phyloP scores from a whole-genome alignment of 2,329 filamentous ascomycete species.

The Zymoseptoria brevis region DNA sequence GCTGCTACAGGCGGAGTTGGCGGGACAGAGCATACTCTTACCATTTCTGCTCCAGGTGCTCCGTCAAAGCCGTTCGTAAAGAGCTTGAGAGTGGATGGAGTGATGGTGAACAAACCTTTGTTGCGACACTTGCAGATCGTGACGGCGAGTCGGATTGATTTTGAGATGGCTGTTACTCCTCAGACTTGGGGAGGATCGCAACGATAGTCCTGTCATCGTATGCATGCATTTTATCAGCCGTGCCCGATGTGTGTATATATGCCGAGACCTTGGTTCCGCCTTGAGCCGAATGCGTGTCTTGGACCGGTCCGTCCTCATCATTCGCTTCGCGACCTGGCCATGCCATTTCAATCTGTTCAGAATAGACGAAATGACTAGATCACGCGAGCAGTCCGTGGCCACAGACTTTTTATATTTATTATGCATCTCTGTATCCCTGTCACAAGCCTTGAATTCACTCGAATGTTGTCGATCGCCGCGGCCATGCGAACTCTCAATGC shows the following conservation, averaged over 20 bases:
- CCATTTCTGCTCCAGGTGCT: slow-evolving; percentile 37
- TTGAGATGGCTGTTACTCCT: slow-evolving; percentile 39
- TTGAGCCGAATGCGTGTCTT: neutral
- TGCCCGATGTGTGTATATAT: neutral
- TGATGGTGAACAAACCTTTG: slow-evolving; percentile 27
- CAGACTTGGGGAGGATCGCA: slow-evolving; percentile 26
- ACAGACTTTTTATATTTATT: neutral
- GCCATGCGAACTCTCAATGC: neutral
- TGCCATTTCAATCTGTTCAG: too few species aligned
- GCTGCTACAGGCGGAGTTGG: slow-evolving; percentile 24
- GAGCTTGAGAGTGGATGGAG: slow-evolving; percentile 36
- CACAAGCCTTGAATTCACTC: neutral
- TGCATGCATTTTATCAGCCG: neutral
- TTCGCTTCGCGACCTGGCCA: neutral
- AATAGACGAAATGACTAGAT: too few species aligned
- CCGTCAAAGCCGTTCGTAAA: slow-evolving; percentile 36
- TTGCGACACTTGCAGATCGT: slow-evolving; percentile 38
- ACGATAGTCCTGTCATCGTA: neutral
- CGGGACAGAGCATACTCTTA: slow-evolving; percentile 24
- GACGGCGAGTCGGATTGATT: slow-evolving; percentile 33
- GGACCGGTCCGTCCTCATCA: neutral
- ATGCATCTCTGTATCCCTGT: neutral
- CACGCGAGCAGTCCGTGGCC: too few species aligned
- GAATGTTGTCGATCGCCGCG: neutral
- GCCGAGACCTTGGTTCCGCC: neutral